Conservation (phyloP, 2,329 filamentous ascomycete species). For the Ophiostoma piceae region DNA sequence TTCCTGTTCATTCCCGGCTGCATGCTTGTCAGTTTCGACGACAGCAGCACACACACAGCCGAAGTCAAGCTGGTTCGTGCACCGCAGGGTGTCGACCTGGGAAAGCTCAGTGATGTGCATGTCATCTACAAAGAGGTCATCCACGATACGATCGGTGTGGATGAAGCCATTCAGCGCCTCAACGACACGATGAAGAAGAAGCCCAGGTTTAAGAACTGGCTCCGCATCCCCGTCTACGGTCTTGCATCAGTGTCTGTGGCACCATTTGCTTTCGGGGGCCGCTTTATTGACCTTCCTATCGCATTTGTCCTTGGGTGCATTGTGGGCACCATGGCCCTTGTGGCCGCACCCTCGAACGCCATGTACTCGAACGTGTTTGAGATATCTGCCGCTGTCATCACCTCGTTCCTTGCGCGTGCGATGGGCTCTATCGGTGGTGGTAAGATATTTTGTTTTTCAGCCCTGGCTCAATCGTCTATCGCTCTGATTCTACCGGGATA, state of each 20-base stretch:
- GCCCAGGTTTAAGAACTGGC: constrained; percentile 46
- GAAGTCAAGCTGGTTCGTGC: constrained; percentile 70
- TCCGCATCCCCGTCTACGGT: constrained; percentile 64
- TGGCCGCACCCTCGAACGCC: constrained; percentile 64
- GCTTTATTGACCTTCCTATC: constrained; percentile 71
- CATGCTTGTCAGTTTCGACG: constrained; percentile 92
- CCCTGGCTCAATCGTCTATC: constrained; percentile 67
- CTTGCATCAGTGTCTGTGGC: constrained; percentile 70
- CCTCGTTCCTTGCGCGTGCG: constrained; percentile 63
- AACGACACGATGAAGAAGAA: constrained; percentile 49
- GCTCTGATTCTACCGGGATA: constrained; percentile 69
- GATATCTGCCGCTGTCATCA: constrained; percentile 51
- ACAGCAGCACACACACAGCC: constrained; percentile 66
- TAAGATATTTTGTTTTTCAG: constrained; percentile 63
- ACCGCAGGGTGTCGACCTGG: constrained; percentile 65
- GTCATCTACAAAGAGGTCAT: constrained; percentile 79
- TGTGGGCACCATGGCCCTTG: constrained; percentile 68
- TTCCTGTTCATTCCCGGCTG: constrained; percentile 87
- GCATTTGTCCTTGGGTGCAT: constrained; percentile 70
- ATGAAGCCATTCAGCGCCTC: constrained; percentile 60
- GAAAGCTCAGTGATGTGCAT: constrained; percentile 67
- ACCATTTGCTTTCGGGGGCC: constrained; percentile 72
- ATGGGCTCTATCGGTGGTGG: constrained; percentile 59
- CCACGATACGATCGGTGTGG: constrained; percentile 67
- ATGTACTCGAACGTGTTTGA: constrained; percentile 52